Percentiles rank a stretch among this genome's conserved stretches.
These are phyloP conservation scores for Aphanomyces stellatus DNA, from an alignment of 352 stramenopile genomes.

Conservation along the genomic window DNA sequence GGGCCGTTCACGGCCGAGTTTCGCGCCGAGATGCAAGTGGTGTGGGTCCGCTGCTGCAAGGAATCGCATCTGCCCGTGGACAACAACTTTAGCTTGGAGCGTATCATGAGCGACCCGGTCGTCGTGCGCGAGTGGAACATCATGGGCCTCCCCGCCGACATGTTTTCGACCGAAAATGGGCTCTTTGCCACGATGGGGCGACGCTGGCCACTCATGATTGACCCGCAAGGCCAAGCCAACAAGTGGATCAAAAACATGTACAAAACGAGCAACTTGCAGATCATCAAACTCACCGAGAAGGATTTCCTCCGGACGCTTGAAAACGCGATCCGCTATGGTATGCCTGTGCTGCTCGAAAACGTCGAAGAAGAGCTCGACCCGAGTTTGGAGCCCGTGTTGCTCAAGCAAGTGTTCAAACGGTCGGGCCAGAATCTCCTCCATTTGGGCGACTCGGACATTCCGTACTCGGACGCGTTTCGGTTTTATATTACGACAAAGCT, in stretches of 20 bases:
- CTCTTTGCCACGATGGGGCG: conserved; percentile 86
- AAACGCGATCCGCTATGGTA: conserved; percentile 87
- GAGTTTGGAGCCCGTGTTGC: conserved; percentile 86
- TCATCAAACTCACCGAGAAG: conserved; percentile 91
- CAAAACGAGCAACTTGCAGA: conserved; percentile 67
- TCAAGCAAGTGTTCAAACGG: conserved; percentile 93
- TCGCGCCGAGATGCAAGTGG: conserved; percentile 64
- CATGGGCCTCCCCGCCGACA: conserved; percentile 86
- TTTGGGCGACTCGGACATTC: conserved; percentile 87
- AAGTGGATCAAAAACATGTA: conserved; percentile 94
- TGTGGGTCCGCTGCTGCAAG: conserved; percentile 82
- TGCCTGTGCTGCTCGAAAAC: conserved; percentile 89
- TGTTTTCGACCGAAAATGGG: conserved; percentile 91
- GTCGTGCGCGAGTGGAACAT: conserved; percentile 89
- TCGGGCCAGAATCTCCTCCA: conserved; percentile 81
- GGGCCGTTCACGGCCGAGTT: conserved; percentile 87
- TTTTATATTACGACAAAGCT: conserved; percentile 94
- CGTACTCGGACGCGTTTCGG: conserved; percentile 88
- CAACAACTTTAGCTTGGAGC: conserved; percentile 76
- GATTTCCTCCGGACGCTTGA: conserved; percentile 89
- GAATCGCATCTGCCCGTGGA: conserved; percentile 75
- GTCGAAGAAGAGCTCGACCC: conserved; percentile 91
- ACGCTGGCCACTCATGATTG: conserved; percentile 92
- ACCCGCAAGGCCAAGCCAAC: conserved; percentile 90
- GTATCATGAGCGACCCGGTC: conserved; percentile 74